These are phyloP conservation scores for Hymenochaete sp. DNA, from an alignment of 1,284 basidiomycete species.

Conservation along the genomic window DNA sequence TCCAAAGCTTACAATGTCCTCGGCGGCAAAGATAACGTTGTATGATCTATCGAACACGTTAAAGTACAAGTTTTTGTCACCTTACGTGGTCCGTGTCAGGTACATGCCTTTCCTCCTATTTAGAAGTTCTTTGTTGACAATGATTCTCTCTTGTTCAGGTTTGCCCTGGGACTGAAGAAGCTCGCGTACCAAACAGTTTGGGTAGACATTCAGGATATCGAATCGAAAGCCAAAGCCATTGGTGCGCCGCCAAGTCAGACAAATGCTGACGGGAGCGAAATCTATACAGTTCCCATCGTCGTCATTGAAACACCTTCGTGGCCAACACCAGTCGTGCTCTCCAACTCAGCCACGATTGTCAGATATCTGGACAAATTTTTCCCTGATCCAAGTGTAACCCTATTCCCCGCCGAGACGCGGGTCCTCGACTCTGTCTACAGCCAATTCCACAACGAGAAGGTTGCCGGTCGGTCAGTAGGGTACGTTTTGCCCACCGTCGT, in stretches of 20 bases:
- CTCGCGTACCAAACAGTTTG: slow-evolving; percentile 34
- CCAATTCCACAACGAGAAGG: slow-evolving; percentile 18
- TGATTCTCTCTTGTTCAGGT: slow-evolving; percentile 19
- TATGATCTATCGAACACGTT: slow-evolving; percentile 25
- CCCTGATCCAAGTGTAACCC: slow-evolving; percentile 27
- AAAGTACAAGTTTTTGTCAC: slow-evolving; percentile 24
- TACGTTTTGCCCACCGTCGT: slow-evolving; percentile 5
- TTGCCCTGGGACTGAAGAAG: slow-evolving; percentile 33
- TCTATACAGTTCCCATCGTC: slow-evolving; percentile 35
- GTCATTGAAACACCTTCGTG: slow-evolving; percentile 19
- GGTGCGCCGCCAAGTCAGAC: slow-evolving; percentile 27
- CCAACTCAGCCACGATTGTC: slow-evolving; percentile 36
- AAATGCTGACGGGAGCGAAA: slow-evolving; percentile 24
- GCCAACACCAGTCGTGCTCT: slow-evolving; percentile 24
- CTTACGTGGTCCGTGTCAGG: slow-evolving; percentile 27
- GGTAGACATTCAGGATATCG: slow-evolving; percentile 36
- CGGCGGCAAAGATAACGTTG: too few species aligned
- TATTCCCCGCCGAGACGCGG: slow-evolving; percentile 27
- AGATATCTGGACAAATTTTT: slow-evolving; percentile 39
- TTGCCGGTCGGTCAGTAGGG: slow-evolving; percentile 14
- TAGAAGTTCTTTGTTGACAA: too few species aligned
- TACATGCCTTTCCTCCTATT: too few species aligned
- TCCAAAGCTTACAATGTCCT: too few species aligned
- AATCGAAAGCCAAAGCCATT: slow-evolving; percentile 24
- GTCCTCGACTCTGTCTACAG: slow-evolving; percentile 28